Evolutionary conservation across 108 stramenopile species (phyloP), one percentile per base, ranked within the genome.

Genomic region (Stephanodiscus minutulus): DNA sequence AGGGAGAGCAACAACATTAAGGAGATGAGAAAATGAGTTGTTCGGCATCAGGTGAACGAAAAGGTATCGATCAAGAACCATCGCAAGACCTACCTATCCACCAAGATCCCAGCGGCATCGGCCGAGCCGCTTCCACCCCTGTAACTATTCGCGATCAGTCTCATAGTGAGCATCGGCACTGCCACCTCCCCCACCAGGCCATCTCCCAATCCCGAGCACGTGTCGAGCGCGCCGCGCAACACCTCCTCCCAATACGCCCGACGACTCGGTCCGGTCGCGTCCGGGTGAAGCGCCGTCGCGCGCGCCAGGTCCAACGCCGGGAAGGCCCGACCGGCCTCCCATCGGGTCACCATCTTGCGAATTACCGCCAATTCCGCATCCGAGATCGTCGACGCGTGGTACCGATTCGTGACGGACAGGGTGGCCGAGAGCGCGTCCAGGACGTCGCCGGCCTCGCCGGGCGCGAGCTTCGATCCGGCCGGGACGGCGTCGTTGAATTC

Each of bases 241-340:
- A 81, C 69, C 11, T 79, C 74, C 25, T 75, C 76, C 92, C 92
- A 93, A 64, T 76, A 85, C 11, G 21, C 65, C 6, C 49, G 61
- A 43, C 84, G 70, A 29, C 64, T 71, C 13, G 48, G 20, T 7
- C 63, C 64, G 25, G 91, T 69, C 7, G 88, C 88, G 79, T 90
- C 86, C 1, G 94, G 91, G 70, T 95, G 94, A 9, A 87, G 59
- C 9, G 86, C 85, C 20, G 82, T 66, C 48, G 90, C 66, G 10
- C 94, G 82, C 39, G 91, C 94, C 77, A 95, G 58, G 74, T 95
- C 94, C 66, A 95, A 64, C 29, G 86, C 87, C 8, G 91, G 90
- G 78, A 92, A 95, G 24, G 67, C 84, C 64, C 85, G 72, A 1
- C 64, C 50, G 13, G 72, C 79, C 25, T 79, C 75, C 78, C 89